phyloP scores from a whole-genome alignment of 352 stramenopile genomes.

The Phytophthora parvispora region DNA sequence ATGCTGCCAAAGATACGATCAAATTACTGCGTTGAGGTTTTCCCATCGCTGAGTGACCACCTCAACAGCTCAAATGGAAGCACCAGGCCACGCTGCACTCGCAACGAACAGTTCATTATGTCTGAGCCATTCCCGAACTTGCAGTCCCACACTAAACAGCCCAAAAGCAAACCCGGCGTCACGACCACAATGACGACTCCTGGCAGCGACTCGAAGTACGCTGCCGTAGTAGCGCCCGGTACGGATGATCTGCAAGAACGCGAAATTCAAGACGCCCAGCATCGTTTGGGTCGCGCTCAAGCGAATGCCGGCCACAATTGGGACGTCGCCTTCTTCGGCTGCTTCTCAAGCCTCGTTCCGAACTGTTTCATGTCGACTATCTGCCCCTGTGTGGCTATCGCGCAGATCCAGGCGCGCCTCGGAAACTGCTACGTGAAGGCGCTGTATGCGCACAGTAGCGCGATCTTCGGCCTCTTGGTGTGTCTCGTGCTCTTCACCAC shows the following conservation, averaged over 20 bases:
- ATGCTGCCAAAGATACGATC: no score
- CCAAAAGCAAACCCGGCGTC: no score
- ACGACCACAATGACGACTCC: slow-evolving; percentile 16
- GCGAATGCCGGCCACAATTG: slow-evolving; percentile 13
- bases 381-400: slow-evolving; percentile 50
- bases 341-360: slow-evolving; percentile 41
- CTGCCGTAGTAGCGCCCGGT: no score
- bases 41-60: no score
- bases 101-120: no score
- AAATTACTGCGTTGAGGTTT: no score
- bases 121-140: slow-evolving; percentile 26
- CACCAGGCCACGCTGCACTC: no score
- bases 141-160: not conserved
- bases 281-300: not conserved
- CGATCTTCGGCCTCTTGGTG: slow-evolving; percentile 42
- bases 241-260: slow-evolving; percentile 9
- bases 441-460: slow-evolving; percentile 27
- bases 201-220: slow-evolving; percentile 20
- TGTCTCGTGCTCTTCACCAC: slow-evolving; percentile 37
- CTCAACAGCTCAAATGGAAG: no score
- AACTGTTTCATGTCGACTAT: slow-evolving; percentile 51
- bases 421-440: slow-evolving; percentile 35
- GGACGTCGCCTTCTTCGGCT: slow-evolving; percentile 45
- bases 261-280: not conserved
- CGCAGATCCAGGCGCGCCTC: slow-evolving; percentile 44